Conservation (phyloP, 306 rosid genomes). For the Quercus wislizeni region DNA sequence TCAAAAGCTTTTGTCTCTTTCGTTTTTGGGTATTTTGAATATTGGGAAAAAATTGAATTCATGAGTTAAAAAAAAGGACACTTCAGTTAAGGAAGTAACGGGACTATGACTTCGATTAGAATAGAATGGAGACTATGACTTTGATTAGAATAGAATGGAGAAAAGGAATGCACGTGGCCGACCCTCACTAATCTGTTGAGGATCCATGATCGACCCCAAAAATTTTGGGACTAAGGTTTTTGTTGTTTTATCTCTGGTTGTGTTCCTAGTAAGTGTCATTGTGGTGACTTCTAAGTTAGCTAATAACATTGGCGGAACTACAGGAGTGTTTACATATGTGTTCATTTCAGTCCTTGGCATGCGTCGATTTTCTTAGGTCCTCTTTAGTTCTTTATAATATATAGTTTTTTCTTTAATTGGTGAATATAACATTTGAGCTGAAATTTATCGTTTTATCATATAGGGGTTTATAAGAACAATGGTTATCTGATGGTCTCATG, state of each 20-base stretch:
- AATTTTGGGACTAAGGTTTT: too few species aligned
- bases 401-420: neutral
- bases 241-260: neutral
- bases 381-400: neutral
- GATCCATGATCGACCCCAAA: too few species aligned
- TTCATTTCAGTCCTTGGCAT: neutral
- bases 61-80: too few species aligned
- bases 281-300: neutral
- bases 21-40: neutral
- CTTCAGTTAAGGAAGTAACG: too few species aligned
- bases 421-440: constrained; percentile 4
- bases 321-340: neutral
- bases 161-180: too few species aligned
- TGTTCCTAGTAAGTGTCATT: neutral
- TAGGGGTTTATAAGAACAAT: constrained; percentile 88
- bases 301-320: neutral
- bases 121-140: neutral
- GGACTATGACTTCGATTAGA: too few species aligned
- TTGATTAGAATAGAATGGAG: neutral
- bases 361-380: neutral
- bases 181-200: too few species aligned
- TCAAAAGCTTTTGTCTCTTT: neutral
- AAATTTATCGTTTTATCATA: neutral
- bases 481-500: constrained; percentile 96
- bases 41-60: neutral